These are phyloP conservation scores for Chenopodium berlandieri DNA, from an alignment of 148 eudicot species.

Conservation along the genomic window DNA sequence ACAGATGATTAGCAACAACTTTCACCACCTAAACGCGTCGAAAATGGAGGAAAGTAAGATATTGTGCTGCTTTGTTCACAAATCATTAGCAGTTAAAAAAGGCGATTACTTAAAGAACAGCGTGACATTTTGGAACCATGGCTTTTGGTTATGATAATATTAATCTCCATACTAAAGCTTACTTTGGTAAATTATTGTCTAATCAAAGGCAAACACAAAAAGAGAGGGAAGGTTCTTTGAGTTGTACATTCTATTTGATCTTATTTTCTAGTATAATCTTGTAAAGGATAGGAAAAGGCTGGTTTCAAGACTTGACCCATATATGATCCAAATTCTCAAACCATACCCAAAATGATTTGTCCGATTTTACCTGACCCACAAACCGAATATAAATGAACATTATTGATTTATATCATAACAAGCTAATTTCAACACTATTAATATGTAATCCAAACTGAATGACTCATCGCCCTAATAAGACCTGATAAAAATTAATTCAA, in stretches of 20 bases:
- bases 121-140: slow-evolving; percentile 3
- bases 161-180: neutral
- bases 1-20: no score
- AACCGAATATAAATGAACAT: no score
- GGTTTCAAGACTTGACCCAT: no score
- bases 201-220: neutral
- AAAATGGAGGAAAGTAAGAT: neutral
- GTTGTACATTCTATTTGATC: neutral
- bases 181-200: neutral
- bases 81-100: neutral
- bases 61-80: slow-evolving; percentile 6
- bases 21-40: neutral
- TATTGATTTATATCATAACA: no score
- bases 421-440: no score
- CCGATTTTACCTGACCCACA: no score
- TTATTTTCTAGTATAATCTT: neutral
- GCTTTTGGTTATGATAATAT: neutral
- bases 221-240: neutral
- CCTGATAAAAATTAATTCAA: no score
- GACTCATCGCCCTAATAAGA: no score
- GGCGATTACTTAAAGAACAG: neutral
- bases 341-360: no score
- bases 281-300: neutral
- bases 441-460: neutral
- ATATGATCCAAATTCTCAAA: no score